A percentile compares a stretch with the other conserved stretches of the same genome.
These are phyloP conservation scores for Nothomitra cinnamomea DNA, from an alignment of 2,329 filamentous ascomycete genomes.

Conservation along the genomic window DNA sequence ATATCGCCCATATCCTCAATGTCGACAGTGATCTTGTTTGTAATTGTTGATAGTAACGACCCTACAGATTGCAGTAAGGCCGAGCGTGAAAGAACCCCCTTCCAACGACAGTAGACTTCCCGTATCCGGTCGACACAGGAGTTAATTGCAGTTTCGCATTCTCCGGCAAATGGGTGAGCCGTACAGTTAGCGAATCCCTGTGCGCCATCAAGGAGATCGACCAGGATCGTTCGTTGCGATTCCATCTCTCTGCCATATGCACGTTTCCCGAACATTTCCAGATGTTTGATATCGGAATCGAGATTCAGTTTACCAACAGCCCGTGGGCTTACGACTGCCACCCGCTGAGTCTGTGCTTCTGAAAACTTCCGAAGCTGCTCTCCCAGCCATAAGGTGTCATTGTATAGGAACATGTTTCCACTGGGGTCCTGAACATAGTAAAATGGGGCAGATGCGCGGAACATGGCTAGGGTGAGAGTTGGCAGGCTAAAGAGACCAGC, in stretches of 20 bases:
- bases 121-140: constrained; percentile 40
- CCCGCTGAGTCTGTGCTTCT: constrained; percentile 9
- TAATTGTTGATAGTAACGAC: constrained; percentile 37
- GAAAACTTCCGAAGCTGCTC: constrained; percentile 32
- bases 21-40: constrained; percentile 42
- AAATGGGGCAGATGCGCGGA: constrained; percentile 29
- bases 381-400: constrained; percentile 42
- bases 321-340: constrained; percentile 18
- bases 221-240: constrained; percentile 42
- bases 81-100: constrained; percentile 38
- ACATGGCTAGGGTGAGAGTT: constrained; percentile 31
- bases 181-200: constrained; percentile 29
- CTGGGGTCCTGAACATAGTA: constrained; percentile 29
- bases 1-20: constrained; percentile 47
- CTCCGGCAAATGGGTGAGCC: constrained; percentile 37
- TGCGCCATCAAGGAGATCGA: constrained; percentile 40
- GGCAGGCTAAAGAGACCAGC: constrained; percentile 27
- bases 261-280: constrained; percentile 41
- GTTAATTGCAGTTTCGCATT: constrained; percentile 42
- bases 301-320: constrained; percentile 25
- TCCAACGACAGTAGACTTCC: constrained; percentile 39
- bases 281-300: constrained; percentile 34
- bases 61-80: constrained; percentile 45
- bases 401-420: constrained; percentile 48
- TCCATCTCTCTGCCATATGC: constrained; percentile 49